Conservation (phyloP, 352 stramenopile genomes). For the Pythium scleroteichum region DNA sequence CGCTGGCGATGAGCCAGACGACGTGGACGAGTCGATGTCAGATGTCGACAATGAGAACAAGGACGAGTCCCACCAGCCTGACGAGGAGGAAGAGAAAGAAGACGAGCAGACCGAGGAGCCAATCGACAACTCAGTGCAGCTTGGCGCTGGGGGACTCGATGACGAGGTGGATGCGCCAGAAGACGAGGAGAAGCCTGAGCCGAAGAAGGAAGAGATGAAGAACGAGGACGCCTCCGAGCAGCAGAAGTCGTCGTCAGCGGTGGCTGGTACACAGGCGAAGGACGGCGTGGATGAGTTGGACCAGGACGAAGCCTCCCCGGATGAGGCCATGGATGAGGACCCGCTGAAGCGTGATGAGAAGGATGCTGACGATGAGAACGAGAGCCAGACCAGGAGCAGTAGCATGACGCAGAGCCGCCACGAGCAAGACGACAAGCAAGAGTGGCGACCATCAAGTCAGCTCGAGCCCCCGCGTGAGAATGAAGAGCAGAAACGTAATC, state of each 20-base stretch:
- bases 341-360: slow-evolving; percentile 42
- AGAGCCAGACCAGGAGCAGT: slow-evolving; percentile 66
- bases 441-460: slow-evolving; percentile 34
- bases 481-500: slow-evolving; percentile 76
- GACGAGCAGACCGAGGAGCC: slow-evolving; percentile 73
- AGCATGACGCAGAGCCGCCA: slow-evolving; percentile 50
- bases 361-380: slow-evolving; percentile 39
- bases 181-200: slow-evolving; percentile 55
- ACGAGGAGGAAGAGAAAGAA: slow-evolving; percentile 59
- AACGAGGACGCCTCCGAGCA: slow-evolving; percentile 53
- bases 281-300: slow-evolving; percentile 80
- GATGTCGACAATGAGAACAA: slow-evolving; percentile 37
- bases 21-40: slow-evolving; percentile 66
- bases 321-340: slow-evolving; percentile 44
- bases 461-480: slow-evolving; percentile 45
- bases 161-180: slow-evolving; percentile 53
- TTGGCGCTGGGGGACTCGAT: slow-evolving; percentile 70
- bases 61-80: slow-evolving; percentile 42
- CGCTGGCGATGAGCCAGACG: slow-evolving; percentile 30
- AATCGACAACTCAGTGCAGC: slow-evolving; percentile 64
- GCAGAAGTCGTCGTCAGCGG: slow-evolving; percentile 46
- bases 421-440: slow-evolving; percentile 38
- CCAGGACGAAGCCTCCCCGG: slow-evolving; percentile 35
- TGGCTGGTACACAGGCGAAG: slow-evolving; percentile 80
- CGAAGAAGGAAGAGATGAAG: slow-evolving; percentile 63